Conservation (phyloP, 2,329 filamentous ascomycete species). For the Chrysoporthe deuterocubensis region DNA sequence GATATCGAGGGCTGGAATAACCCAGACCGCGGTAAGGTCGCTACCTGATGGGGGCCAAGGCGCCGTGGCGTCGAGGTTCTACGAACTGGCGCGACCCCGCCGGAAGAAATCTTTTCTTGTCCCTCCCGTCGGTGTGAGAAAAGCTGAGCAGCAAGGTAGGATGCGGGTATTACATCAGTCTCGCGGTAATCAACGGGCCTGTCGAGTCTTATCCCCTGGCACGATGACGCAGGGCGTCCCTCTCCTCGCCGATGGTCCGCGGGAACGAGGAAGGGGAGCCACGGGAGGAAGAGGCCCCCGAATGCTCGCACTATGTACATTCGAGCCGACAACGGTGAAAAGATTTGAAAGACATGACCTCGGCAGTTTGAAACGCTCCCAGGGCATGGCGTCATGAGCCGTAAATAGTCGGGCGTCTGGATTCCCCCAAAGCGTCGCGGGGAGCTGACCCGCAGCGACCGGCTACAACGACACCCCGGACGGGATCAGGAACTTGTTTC, state of each 20-base stretch:
- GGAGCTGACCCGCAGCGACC: not conserved
- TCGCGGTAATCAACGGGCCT: not conserved
- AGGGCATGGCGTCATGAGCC: conserved; percentile 2
- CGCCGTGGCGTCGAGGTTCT: not conserved
- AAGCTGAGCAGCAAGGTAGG: not conserved
- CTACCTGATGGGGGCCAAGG: not conserved
- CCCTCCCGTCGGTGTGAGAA: not conserved
- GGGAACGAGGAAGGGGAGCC: not conserved
- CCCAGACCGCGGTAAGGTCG: not conserved
- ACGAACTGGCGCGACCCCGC: not conserved
- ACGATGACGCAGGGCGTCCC: not conserved
- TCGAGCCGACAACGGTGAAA: not conserved
- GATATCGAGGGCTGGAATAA: not conserved
- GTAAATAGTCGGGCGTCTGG: not conserved
- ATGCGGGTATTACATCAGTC: not conserved
- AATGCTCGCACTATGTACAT: not conserved
- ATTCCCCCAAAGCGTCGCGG: not conserved
- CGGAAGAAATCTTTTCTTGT: not conserved
- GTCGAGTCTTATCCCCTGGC: not conserved
- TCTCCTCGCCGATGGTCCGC: not conserved
- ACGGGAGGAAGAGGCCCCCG: too few species aligned
- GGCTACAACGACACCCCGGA: too few species aligned
- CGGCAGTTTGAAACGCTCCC: not conserved
- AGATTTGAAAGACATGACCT: not conserved
- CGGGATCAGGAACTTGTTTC: too few species aligned